Base-by-base conservation (phyloP, 176 grass and related monocot genomes). In the Alopecurus myosuroides region DNA sequence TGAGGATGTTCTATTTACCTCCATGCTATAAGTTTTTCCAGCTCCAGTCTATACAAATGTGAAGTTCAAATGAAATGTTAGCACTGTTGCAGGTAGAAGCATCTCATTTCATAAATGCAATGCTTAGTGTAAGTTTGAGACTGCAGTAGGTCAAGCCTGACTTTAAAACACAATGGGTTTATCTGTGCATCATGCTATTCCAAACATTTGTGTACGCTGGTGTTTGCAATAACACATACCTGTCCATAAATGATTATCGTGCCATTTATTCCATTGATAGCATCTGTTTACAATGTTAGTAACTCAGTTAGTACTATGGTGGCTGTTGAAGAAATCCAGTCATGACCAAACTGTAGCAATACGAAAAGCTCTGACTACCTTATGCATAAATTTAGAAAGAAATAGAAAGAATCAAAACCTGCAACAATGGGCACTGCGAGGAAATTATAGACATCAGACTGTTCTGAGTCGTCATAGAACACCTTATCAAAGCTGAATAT, bases 11-110 rank as follows among this genome's bases (percentile, higher is more conserved):
- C 37, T 25, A 29, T 92, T 89, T 82, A 92, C 95, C 90, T 97
- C 90, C 92, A 97, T 91, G 82, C 90, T 89, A 81, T 94, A 97
- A 51, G 92, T 94, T 63, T 97, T 97, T 65, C 95, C 90, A 70
- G 92, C 95, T 74, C 92, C 92, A 60, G 95, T 97, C 92, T 97
- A 79, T 15, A 66, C 74, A 77, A 53, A 71, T 44, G 31, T 23
- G 84, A 69, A 68, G 73, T 84, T 81, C 15, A 58, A 60, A 73
- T 53, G 75, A 83, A 71, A 65, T 9, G 1, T 88, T 40, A 88
- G 80, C 80, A 28, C 29, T 41, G 1, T 52, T 17, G 82, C 5
- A 78, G 66, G 28, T 20, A 70, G 48, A 82, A 74, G 18, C 25
- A 63, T 29, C 11, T 42, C 4, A 72, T 79, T 73, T 50, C 44